phyloP scores from a whole-genome alignment of 768 basidiomycete species.

The Russula olivacea region DNA sequence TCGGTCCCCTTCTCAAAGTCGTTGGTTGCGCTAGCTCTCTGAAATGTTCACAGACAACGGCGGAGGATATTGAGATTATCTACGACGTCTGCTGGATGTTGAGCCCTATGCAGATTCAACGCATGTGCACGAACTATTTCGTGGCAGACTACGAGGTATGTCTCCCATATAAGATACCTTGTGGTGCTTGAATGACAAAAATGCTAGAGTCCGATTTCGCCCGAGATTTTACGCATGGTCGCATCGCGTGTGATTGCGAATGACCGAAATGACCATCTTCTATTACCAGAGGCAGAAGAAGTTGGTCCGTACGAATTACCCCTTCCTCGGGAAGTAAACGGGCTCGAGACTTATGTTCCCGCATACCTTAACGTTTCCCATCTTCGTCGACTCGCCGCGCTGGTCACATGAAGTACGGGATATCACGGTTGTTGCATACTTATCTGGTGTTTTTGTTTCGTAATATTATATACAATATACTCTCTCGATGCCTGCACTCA shows the following conservation, averaged over 20 bases:
- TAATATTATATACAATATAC: constrained; percentile 22
- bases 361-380: constrained; percentile 88
- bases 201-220: constrained; percentile 85
- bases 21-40: background rate
- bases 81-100: constrained; percentile 99
- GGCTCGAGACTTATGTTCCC: constrained; percentile 93
- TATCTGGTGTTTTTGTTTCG: constrained; percentile 4
- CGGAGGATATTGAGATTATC: constrained; percentile 96
- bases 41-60: constrained; percentile 56
- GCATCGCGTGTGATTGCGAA: constrained; percentile 93
- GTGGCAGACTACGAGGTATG: constrained; percentile 97
- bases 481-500: constrained; percentile 1
- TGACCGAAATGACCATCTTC: constrained; percentile 93
- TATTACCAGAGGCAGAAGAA: constrained; percentile 96
- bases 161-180: background rate
- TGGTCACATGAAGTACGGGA: constrained; percentile 56
- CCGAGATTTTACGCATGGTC: constrained; percentile 94
- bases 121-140: constrained; percentile 98
- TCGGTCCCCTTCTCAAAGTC: constrained; percentile 30
- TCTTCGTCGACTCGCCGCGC: constrained; percentile 78
- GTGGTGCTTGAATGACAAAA: constrained; percentile 16
- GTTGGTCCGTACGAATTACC: constrained; percentile 94
- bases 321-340: constrained; percentile 88
- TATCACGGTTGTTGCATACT: constrained; percentile 10
- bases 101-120: constrained; percentile 97